These are phyloP conservation scores for Prunus fruticosa DNA, from an alignment of 306 rosid species.

Conservation along the genomic window DNA sequence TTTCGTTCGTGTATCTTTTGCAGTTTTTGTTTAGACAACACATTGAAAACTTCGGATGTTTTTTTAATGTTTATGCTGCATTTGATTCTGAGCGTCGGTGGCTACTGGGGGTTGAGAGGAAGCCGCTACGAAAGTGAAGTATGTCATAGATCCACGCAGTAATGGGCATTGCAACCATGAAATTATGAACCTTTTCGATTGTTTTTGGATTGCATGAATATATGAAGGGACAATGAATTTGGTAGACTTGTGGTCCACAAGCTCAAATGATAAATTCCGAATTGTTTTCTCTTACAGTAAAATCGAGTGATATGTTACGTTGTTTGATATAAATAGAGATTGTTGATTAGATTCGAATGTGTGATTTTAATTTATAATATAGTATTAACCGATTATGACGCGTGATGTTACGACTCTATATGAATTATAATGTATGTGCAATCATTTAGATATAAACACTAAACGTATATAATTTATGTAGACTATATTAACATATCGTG, in stretches of 20 bases:
- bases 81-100: conserved; percentile 10
- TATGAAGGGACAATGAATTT: conserved; percentile 12
- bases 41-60: neutral
- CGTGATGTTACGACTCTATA: no score
- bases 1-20: conserved; percentile 23
- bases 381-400: no score
- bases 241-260: neutral
- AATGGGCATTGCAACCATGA: neutral
- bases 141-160: neutral
- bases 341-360: neutral
- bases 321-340: neutral
- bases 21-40: conserved; percentile 3
- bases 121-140: conserved; percentile 20
- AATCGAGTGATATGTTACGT: neutral
- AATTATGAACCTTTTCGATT: neutral
- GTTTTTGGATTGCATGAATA: neutral
- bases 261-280: neutral
- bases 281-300: neutral
- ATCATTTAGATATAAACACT: no score
- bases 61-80: neutral
- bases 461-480: no score
- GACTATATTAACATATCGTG: no score
- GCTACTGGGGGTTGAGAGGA: conserved; percentile 12
- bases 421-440: no score
- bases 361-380: no score